phyloP scores from a whole-genome alignment of 257 asterid species.

The Lithospermum erythrorhizon region DNA sequence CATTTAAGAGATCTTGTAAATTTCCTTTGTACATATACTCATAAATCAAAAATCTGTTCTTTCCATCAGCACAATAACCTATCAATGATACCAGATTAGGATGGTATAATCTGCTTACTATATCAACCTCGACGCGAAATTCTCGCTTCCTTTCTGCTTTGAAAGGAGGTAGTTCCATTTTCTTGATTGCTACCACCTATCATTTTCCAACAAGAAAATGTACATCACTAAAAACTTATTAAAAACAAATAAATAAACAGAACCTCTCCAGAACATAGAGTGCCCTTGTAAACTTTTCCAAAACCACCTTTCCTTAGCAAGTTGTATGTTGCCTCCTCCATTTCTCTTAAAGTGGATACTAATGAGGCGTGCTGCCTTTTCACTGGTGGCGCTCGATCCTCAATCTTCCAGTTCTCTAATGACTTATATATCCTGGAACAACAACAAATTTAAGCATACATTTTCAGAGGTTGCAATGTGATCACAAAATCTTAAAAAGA shows the following conservation, averaged over 20 bases:
- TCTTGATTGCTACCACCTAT: slow-evolving; percentile 91
- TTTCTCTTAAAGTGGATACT: slow-evolving; percentile 68
- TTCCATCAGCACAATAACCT: slow-evolving; percentile 96
- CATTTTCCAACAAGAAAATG: slow-evolving; percentile 5
- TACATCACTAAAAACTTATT: not conserved
- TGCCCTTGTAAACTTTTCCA: slow-evolving; percentile 86
- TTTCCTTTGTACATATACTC: slow-evolving; percentile 81
- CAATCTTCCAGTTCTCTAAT: slow-evolving; percentile 67
- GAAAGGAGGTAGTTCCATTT: slow-evolving; percentile 79
- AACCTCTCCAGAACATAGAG: slow-evolving; percentile 83
- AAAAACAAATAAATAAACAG: not conserved
- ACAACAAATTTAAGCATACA: not conserved
- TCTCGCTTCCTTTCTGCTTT: slow-evolving; percentile 85
- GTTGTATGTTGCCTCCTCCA: slow-evolving; percentile 80
- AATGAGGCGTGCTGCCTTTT: slow-evolving; percentile 66
- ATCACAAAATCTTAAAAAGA: not conserved
- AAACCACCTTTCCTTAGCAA: slow-evolving; percentile 95
- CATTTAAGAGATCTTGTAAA: slow-evolving; percentile 83
- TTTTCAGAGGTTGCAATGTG: not conserved
- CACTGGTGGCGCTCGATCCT: slow-evolving; percentile 52
- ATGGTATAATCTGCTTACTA: slow-evolving; percentile 92
- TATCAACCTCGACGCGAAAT: slow-evolving; percentile 90
- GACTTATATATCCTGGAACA: slow-evolving; percentile 72
- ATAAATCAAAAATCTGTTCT: slow-evolving; percentile 82
- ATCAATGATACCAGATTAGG: slow-evolving; percentile 75